Conservation (phyloP, 2,329 filamentous ascomycete genomes). For the Bipolaris gigantea region DNA sequence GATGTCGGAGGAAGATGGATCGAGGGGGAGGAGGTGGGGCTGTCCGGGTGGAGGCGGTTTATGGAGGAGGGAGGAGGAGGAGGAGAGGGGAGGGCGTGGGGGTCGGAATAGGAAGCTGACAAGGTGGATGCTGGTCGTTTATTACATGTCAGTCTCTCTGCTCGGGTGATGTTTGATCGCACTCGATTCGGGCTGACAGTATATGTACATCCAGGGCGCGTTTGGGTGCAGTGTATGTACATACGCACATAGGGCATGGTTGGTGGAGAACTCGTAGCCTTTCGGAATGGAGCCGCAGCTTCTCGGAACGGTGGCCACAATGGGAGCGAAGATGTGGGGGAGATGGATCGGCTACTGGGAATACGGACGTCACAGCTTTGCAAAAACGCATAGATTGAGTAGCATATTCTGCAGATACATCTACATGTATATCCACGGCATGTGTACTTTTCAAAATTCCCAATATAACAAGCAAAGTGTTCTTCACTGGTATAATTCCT, state of each 20-base stretch:
- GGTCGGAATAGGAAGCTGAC: no score
- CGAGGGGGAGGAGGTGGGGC: no score
- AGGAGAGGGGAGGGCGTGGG: no score
- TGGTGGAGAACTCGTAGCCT: constrained; percentile 3
- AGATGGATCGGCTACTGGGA: neutral
- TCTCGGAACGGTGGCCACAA: constrained; percentile 4
- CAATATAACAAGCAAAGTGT: no score
- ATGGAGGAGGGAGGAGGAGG: no score
- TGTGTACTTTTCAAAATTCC: no score
- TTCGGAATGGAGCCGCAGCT: constrained; percentile 17
- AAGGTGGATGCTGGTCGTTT: neutral
- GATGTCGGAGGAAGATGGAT: no score
- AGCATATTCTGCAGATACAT: no score
- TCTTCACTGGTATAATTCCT: no score
- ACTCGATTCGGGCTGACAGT: neutral
- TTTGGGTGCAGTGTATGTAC: constrained; percentile 4
- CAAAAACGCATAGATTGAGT: neutral
- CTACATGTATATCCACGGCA: no score
- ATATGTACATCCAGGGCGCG: constrained; percentile 4
- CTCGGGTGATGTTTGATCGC: neutral
- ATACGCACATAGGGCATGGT: neutral
- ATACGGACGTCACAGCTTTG: neutral
- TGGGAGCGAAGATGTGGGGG: neutral
- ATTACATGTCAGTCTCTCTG: neutral
- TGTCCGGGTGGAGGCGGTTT: no score